These are phyloP conservation scores for Thoreauomyces humboldtii DNA, from an alignment of 192 early-diverging fungal species.

Conservation along the genomic window DNA sequence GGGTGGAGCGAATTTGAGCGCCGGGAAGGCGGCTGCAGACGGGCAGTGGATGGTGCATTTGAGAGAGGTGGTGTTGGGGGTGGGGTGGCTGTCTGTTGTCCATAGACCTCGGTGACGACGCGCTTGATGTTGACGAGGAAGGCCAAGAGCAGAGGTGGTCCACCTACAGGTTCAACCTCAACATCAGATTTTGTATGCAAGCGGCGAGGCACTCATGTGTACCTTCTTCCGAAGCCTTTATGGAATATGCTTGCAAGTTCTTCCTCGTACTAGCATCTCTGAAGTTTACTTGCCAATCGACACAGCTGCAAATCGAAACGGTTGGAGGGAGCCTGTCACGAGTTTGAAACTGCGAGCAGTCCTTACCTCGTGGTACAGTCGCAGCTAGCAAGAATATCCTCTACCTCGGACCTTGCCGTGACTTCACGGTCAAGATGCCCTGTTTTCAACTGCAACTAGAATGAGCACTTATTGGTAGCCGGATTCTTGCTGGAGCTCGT, in stretches of 20 bases:
- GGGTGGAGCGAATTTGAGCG: constrained; percentile 1
- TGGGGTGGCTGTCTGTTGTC: constrained; percentile 33
- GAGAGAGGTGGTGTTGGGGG: constrained; percentile 10
- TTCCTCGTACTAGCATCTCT: constrained; percentile 28
- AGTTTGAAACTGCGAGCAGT: background rate
- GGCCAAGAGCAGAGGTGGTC: constrained; percentile 18
- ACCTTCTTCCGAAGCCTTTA: constrained; percentile 22
- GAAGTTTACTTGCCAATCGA: constrained; percentile 30
- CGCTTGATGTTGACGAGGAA: constrained; percentile 50
- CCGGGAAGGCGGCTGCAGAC: background rate
- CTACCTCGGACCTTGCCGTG: constrained; percentile 48
- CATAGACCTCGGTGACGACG: constrained; percentile 47
- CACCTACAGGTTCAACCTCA: no score
- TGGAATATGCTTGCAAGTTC: constrained; percentile 40
- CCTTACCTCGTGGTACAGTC: constrained; percentile 47
- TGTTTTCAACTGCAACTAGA: constrained; percentile 74
- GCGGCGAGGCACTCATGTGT: no score
- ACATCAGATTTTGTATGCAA: no score
- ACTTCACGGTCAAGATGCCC: constrained; percentile 68
- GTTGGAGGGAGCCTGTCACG: background rate
- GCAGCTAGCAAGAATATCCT: constrained; percentile 58
- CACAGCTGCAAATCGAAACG: constrained; percentile 23
- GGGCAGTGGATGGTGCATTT: background rate
- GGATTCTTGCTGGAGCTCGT: background rate
- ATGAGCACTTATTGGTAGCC: background rate